Percentiles rank a stretch among this genome's conserved stretches.
These are phyloP conservation scores for Spergularia azorica DNA, from an alignment of 179 eudicot species.

Conservation along the genomic window DNA sequence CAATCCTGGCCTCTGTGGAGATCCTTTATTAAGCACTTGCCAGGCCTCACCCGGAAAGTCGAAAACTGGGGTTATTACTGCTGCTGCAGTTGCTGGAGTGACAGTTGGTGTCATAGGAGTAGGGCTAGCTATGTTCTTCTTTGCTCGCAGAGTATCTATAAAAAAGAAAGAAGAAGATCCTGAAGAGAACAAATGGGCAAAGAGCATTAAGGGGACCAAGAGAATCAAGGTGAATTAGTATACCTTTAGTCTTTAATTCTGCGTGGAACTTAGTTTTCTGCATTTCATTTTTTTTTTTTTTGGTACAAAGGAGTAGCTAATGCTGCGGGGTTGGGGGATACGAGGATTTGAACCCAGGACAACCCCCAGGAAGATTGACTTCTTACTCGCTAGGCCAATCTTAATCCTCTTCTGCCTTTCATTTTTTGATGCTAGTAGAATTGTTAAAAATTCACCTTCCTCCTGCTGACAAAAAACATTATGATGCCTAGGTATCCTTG, in stretches of 20 bases:
- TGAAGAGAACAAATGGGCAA: conserved; percentile 88
- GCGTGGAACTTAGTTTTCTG: neutral
- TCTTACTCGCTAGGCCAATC: no score
- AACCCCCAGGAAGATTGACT: no score
- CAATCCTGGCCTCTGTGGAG: conserved; percentile 73
- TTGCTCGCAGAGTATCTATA: conserved; percentile 40
- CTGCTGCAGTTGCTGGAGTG: conserved; percentile 28
- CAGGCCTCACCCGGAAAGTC: conserved; percentile 30
- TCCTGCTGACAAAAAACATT: conserved; percentile 10
- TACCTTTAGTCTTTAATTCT: neutral
- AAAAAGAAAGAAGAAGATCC: conserved; percentile 71
- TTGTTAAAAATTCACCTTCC: no score
- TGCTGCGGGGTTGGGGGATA: no score
- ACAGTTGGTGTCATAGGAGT: conserved; percentile 27
- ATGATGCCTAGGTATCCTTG: conserved; percentile 46
- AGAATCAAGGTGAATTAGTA: conserved; percentile 52
- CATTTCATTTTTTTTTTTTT: no score
- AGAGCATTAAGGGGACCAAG: conserved; percentile 72
- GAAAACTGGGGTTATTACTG: conserved; percentile 38
- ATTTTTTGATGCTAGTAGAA: no score
- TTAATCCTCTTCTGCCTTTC: no score
- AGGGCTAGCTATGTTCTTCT: conserved; percentile 40
- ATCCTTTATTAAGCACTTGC: conserved; percentile 44
- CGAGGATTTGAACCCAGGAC: no score
- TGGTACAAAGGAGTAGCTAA: no score